phyloP scores from a whole-genome alignment of 345 rosid species.

The Sisymbrium altissimum region DNA sequence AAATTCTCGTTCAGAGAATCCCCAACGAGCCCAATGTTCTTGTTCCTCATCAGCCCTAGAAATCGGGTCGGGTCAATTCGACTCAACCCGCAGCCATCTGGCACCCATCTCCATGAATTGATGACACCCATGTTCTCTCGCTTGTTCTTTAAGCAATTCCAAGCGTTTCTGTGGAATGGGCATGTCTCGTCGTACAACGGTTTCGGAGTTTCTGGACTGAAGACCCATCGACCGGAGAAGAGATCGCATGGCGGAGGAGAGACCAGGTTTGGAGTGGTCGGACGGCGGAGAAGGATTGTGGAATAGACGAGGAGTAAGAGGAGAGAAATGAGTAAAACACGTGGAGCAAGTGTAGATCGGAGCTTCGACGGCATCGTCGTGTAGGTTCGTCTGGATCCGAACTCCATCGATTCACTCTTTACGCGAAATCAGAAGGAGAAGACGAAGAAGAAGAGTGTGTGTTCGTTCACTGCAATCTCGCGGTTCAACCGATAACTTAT shows the following conservation, averaged over 20 bases:
- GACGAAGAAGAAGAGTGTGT: neutral
- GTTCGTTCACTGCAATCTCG: neutral
- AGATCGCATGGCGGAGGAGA: constrained; percentile 55
- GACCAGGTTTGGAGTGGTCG: constrained; percentile 11
- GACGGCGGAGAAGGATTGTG: constrained; percentile 33
- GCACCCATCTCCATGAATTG: constrained; percentile 92
- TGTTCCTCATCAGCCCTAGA: constrained; percentile 61
- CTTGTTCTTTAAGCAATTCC: constrained; percentile 80
- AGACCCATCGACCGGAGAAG: constrained; percentile 73
- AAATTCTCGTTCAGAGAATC: constrained; percentile 93
- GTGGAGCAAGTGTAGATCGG: constrained; percentile 46
- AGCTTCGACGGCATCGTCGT: constrained; percentile 54
- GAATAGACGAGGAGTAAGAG: constrained; percentile 53
- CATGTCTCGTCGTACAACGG: constrained; percentile 74
- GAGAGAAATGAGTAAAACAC: constrained; percentile 47
- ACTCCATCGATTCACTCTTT: constrained; percentile 17
- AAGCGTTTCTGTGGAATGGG: constrained; percentile 90
- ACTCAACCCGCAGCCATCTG: constrained; percentile 53
- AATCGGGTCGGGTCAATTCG: constrained; percentile 57
- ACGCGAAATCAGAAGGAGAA: constrained; percentile 5
- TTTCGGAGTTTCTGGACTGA: constrained; percentile 28
- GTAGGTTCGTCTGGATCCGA: constrained; percentile 28
- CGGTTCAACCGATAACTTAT: neutral
- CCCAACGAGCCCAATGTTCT: constrained; percentile 80
- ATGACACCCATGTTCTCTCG: constrained; percentile 60